A percentile compares a stretch with the other conserved stretches of the same genome.
Conservation (phyloP, 2,329 filamentous ascomycete species). For the Beauveria bassiana region DNA sequence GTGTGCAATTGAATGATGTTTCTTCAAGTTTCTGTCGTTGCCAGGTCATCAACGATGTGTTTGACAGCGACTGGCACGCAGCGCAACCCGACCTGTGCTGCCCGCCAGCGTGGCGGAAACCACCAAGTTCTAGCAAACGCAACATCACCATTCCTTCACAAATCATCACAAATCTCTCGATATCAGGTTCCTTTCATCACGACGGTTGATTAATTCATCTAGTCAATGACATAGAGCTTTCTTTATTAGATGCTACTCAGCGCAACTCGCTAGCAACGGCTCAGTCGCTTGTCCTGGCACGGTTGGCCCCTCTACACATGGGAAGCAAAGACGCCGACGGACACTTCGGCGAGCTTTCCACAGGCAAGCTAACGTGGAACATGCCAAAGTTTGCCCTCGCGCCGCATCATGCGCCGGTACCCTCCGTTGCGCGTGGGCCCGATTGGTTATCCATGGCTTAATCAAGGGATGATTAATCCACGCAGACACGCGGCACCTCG, state of each 20-base stretch:
- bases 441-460: neutral
- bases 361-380: neutral
- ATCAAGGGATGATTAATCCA: neutral
- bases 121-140: neutral
- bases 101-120: too few species aligned
- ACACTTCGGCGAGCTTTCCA: neutral
- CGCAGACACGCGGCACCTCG: constrained; percentile 6
- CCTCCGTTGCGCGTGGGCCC: neutral
- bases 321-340: neutral
- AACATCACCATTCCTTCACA: neutral
- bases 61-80: neutral
- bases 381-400: neutral
- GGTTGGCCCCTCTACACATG: neutral
- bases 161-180: neutral
- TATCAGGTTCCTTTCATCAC: neutral
- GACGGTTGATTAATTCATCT: neutral
- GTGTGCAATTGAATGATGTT: neutral
- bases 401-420: too few species aligned
- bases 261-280: neutral
- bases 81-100: neutral
- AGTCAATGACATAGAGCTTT: neutral
- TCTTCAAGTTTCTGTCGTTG: neutral
- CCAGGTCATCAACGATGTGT: neutral
- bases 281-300: neutral
- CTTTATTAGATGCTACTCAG: neutral